phyloP scores from a whole-genome alignment of 441 rosid genomes.

The Biscutella laevigata region DNA sequence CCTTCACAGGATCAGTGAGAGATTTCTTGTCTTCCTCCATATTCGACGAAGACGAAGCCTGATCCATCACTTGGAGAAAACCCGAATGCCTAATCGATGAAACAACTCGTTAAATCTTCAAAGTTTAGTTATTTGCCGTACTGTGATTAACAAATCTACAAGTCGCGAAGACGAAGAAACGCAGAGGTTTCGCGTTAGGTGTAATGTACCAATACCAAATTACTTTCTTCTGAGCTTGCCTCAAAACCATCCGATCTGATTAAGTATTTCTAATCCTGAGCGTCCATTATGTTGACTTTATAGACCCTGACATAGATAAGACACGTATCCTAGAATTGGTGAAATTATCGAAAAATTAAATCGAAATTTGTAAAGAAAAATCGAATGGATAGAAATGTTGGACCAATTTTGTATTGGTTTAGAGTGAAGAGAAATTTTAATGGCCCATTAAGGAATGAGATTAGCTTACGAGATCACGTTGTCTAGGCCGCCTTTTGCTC shows the following conservation, averaged over 20 bases:
- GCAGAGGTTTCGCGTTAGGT: conserved; percentile 19
- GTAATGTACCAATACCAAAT: conserved; percentile 11
- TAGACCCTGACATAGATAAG: neutral
- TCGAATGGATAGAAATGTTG: too few species aligned
- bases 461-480: too few species aligned
- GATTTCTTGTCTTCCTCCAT: conserved; percentile 39
- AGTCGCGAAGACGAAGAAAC: conserved; percentile 22
- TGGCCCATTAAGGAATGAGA: too few species aligned
- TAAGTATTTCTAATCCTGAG: neutral
- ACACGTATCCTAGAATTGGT: too few species aligned
- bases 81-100: conserved; percentile 1
- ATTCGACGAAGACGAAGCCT: conserved; percentile 22
- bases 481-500: too few species aligned
- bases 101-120: neutral
- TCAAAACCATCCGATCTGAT: conserved; percentile 11
- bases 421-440: too few species aligned
- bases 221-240: conserved; percentile 1
- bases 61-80: conserved; percentile 13
- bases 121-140: conserved; percentile 8
- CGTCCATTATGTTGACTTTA: conserved; percentile 8
- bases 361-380: too few species aligned
- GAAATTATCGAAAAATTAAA: too few species aligned
- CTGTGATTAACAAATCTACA: conserved; percentile 16
- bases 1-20: conserved; percentile 23
- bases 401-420: too few species aligned